Evolutionary conservation across 2,329 filamentous ascomycete species (phyloP), one percentile per base, ranked within the genome.

Genomic region (Colletotrichum cuscutae): DNA sequence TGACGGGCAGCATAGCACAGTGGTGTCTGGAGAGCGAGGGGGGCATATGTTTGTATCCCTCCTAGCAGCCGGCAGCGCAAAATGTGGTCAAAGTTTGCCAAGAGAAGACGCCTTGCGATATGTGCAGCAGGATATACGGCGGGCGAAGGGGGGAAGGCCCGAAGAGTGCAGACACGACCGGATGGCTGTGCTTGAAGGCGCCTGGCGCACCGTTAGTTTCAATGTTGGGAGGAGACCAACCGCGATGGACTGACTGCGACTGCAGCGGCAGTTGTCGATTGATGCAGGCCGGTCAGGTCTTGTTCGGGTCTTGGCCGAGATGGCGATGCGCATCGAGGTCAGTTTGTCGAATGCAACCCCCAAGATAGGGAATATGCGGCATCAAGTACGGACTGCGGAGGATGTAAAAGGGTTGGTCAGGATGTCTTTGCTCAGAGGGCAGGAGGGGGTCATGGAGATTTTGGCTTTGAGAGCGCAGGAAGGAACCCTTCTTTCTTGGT

Each of bases 101-200:
- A 28, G 65, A 52, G 8, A 26, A n/a, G 60, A 58, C 60, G 35
- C 57, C 42, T 22, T 28, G 58, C n/a, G 22, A 49, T 59, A 54
- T 32, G 15, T 28, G 24, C 49, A 57, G 8, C 61, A 42, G 46
- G 66, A 12, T 22, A 53, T 28, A 52, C 46, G n/a, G 35, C 52
- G 58, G 32, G 42, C 11, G 32, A 42, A n/a, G 35, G 54, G 12
- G 62, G 46, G 57, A 22, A 60, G 70, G 70, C 70, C 70, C 70
- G 70, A 72, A 72, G 70, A 49, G 59, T 72, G 70, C 70, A 72
- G 70, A 72, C 54, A 61, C 60, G 60, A 64, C 60, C 42, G 9
- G 65, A 68, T 35, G 65, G 66, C 59, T 69, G 70, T 65, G 70
- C 70, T 52, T 13, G n/a, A 56, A 54, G 54, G 28, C 32, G 54